These are phyloP conservation scores for Colletotrichum cereale DNA, from an alignment of 2,329 filamentous ascomycete species.

Conservation along the genomic window DNA sequence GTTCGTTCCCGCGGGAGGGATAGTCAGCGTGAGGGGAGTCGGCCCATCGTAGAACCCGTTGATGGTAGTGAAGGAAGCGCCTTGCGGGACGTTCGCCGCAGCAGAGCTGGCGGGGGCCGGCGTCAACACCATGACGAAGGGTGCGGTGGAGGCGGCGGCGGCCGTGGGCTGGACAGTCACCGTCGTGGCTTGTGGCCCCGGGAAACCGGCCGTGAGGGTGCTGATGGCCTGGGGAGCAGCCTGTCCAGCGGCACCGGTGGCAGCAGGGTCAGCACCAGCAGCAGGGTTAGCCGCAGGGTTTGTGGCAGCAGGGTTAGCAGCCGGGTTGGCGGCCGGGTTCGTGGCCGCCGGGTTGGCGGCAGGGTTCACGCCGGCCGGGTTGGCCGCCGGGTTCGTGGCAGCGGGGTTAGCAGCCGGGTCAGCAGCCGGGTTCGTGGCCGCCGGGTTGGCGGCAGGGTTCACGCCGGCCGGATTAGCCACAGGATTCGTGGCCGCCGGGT, in stretches of 20 bases:
- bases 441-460: no score
- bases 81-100: not conserved
- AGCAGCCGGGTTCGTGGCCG: no score
- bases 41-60: constrained; percentile 2
- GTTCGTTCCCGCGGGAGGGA: constrained; percentile 14
- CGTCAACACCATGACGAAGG: constrained; percentile 20
- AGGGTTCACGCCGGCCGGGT: no score
- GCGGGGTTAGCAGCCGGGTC: not conserved
- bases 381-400: no score
- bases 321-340: no score
- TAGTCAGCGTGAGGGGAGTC: constrained; percentile 20
- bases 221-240: not conserved
- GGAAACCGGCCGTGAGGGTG: constrained; percentile 21
- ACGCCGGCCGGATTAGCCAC: no score
- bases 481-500: no score
- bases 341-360: no score
- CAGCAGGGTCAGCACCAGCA: no score
- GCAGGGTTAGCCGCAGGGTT: no score
- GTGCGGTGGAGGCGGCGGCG: not conserved
- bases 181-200: constrained; percentile 4
- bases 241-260: not conserved
- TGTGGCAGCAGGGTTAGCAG: not conserved
- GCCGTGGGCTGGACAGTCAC: not conserved
- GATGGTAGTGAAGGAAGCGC: constrained; percentile 24
- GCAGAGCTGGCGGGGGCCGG: not conserved